These are phyloP conservation scores for Zoysia matrella DNA, from an alignment of 202 grass and related monocot species.

Conservation along the genomic window DNA sequence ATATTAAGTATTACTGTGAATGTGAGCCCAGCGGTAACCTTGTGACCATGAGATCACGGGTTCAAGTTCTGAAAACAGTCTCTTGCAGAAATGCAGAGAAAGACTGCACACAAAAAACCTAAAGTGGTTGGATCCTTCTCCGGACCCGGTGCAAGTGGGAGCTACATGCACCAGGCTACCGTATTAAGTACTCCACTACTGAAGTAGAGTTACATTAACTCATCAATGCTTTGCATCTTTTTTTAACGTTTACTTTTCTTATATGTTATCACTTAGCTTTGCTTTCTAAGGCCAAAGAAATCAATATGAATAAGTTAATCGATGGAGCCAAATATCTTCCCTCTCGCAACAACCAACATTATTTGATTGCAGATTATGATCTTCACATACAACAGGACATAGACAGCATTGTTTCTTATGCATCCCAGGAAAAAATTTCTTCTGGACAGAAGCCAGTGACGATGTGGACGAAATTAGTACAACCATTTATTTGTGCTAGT, in stretches of 20 bases:
- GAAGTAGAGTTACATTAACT: background rate
- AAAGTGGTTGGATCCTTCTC: too few relatives aligned
- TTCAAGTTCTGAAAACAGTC: too few relatives aligned
- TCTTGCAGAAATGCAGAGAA: too few relatives aligned
- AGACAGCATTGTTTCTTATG: conserved; percentile 39
- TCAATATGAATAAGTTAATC: background rate
- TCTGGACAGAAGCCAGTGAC: conserved; percentile 36
- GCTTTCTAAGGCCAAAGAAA: conserved; percentile 52
- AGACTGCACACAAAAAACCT: too few relatives aligned
- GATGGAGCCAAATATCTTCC: background rate
- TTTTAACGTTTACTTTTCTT: background rate
- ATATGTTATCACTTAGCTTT: conserved; percentile 33
- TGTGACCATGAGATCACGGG: too few relatives aligned
- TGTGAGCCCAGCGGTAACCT: too few relatives aligned
- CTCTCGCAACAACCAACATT: background rate
- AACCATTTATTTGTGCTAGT: conserved; percentile 30
- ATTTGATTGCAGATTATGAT: background rate
- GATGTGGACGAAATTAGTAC: conserved; percentile 45
- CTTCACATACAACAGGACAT: conserved; percentile 41
- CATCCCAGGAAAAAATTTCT: conserved; percentile 2
- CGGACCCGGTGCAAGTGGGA: too few relatives aligned
- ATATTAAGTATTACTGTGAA: background rate
- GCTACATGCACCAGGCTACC: too few relatives aligned
- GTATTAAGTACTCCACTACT: too few relatives aligned
- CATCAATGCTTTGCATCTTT: background rate